Percentiles rank a stretch among this genome's conserved stretches.
These are phyloP conservation scores for Diaporthe batatas DNA, from an alignment of 2,329 filamentous ascomycete species.

Conservation along the genomic window DNA sequence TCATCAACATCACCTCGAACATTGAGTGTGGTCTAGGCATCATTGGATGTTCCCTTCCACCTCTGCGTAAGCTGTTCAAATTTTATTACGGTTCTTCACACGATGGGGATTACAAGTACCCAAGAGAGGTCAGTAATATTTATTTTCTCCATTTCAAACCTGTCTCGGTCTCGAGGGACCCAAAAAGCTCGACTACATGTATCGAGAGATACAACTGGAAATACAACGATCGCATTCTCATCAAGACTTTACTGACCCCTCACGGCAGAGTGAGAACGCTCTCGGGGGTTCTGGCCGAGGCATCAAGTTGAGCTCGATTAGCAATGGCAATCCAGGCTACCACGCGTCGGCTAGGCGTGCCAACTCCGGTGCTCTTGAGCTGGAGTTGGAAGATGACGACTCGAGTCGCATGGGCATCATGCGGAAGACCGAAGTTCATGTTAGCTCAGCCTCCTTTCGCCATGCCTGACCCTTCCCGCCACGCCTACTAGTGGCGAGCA, in stretches of 20 bases:
- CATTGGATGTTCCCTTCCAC: conserved; percentile 10
- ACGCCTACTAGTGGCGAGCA: neutral
- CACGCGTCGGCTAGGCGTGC: conserved; percentile 14
- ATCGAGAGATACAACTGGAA: neutral
- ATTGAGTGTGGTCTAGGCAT: conserved; percentile 3
- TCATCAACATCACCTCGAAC: conserved; percentile 16
- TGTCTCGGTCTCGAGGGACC: neutral
- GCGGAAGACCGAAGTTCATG: conserved; percentile 8
- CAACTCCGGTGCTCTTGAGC: neutral
- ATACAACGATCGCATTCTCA: neutral
- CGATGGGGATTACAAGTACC: neutral
- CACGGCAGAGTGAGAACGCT: conserved; percentile 1
- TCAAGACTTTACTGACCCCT: neutral
- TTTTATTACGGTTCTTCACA: conserved; percentile 11
- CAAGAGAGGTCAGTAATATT: neutral
- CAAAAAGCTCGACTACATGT: no score
- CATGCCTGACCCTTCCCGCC: neutral
- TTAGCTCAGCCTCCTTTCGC: neutral
- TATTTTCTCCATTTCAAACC: no score
- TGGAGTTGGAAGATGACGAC: neutral
- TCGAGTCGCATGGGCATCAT: conserved; percentile 4
- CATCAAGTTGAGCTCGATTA: neutral
- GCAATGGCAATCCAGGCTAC: neutral
- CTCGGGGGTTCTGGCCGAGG: neutral
- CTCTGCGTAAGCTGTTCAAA: conserved; percentile 7